Percentiles rank a stretch among this genome's conserved stretches.
Conservation (phyloP, 2,329 filamentous ascomycete genomes). For the Pseudopithomyces chartarum region DNA sequence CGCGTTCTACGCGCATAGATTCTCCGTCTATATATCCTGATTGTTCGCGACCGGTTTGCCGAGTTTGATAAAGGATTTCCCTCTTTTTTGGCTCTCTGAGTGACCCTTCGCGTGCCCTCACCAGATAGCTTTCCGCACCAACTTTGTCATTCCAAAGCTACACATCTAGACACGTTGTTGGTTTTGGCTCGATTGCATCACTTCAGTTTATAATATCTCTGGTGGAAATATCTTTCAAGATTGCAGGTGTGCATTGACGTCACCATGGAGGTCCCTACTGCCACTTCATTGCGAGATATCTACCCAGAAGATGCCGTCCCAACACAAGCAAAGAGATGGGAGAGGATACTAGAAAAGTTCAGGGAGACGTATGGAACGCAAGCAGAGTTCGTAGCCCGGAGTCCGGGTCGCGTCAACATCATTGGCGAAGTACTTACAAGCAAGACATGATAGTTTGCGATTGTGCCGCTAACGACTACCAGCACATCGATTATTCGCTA, state of each 20-base stretch:
- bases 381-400: constrained; percentile 83
- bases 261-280: constrained; percentile 68
- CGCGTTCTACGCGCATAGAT: background rate
- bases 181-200: no score
- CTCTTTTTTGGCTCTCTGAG: background rate
- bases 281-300: constrained; percentile 76
- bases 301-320: constrained; percentile 76
- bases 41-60: background rate
- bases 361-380: constrained; percentile 69
- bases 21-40: constrained; percentile 11
- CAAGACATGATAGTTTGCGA: background rate
- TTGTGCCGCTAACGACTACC: constrained; percentile 19
- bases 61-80: background rate
- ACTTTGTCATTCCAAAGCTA: no score
- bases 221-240: background rate
- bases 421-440: constrained; percentile 72
- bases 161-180: no score
- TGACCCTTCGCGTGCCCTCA: no score
- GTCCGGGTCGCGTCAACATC: constrained; percentile 94
- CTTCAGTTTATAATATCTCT: no score
- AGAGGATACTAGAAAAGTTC: constrained; percentile 73
- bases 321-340: constrained; percentile 75
- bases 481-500: constrained; percentile 96
- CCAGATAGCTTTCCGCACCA: no score
- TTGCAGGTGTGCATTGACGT: background rate